Evolutionary conservation across 306 rosid genomes (phyloP).

Genomic region (Carpinus fangiana): DNA sequence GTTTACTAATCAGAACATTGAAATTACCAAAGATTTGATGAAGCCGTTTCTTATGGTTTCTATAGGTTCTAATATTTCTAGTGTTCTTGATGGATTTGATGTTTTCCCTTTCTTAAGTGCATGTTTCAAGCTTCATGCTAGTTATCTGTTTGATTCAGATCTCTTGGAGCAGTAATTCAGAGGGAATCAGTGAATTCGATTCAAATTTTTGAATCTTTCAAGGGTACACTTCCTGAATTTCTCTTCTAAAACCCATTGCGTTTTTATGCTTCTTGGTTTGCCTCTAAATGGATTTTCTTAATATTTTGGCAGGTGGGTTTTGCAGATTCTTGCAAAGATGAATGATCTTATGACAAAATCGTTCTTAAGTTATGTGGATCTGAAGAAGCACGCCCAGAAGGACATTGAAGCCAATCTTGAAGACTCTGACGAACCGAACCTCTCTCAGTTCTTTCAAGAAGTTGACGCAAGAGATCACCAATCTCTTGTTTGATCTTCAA

Average conservation of each 20-base stretch:
- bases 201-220: conserved; percentile 47
- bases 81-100: no score
- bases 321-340: conserved; percentile 57
- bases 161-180: conserved; percentile 26
- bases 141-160: conserved; percentile 31
- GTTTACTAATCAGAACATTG: not conserved
- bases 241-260: conserved; percentile 5
- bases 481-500: conserved; percentile 82
- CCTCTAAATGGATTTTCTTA: not conserved
- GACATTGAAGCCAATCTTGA: conserved; percentile 59
- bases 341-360: conserved; percentile 93
- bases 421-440: conserved; percentile 65
- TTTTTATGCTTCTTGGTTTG: conserved; percentile 22
- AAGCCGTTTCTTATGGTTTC: not conserved
- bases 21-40: not conserved
- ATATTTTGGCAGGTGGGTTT: conserved; percentile 41
- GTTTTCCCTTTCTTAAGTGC: not conserved
- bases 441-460: conserved; percentile 72
- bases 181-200: conserved; percentile 22
- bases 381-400: conserved; percentile 70
- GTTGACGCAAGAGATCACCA: conserved; percentile 74
- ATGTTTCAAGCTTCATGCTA: not conserved
- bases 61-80: not conserved
- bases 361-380: conserved; percentile 84
- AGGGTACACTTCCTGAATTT: conserved; percentile 36